Evolutionary conservation across 2,329 filamentous ascomycete species (phyloP), one percentile per base, ranked within the genome.

Genomic region (Fusarium torreyae): DNA sequence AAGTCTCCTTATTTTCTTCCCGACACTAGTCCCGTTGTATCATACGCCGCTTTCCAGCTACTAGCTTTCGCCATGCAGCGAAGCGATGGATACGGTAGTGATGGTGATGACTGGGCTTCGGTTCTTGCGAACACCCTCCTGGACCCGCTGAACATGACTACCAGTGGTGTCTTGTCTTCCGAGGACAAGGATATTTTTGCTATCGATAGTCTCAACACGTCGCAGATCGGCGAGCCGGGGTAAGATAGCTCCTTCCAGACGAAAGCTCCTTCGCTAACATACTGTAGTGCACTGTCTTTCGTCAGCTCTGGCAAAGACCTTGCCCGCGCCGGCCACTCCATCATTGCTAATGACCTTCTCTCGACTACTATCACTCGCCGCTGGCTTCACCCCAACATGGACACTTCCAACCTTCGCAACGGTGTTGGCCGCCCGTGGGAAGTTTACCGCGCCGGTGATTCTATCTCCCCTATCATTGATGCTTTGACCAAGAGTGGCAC

Each of bases 401-500:
- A 77, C 24, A 78, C 77, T 6, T 79, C 77, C 2, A 79, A 79
- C 56, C 58, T 79, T 3, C 77, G 77, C 24, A 79, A 79, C 39
- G 75, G 75, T 3, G 77, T 77, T 6, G 77, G 77, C 1, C 65
- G 69, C 7, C 77, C 77, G 1, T 79, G 77, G 77, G 77, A 79
- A 49, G 69, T 79, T 2, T 78, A 78, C 44, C 76, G 74, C 15
- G 73, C 76, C 0, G 72, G 73, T 0, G 44, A 65, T 3, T 53
- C 66, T 14, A 73, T 71, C 15, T 70, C 68, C 0, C 71, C 75
- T 0, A 67, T 79, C 1, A 5, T 77, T 0, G 73, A 78, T 18
- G 69, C 69, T 2, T 43, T 74, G 39, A 77, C 75, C 6, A 79
- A 78, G 49, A 68, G 60, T 6, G 77, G 77, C 5, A 28, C 53